Evolutionary conservation across 495 filamentous ascomycete genomes (phyloP).

Genomic region (Talaromyces trachyspermus): DNA sequence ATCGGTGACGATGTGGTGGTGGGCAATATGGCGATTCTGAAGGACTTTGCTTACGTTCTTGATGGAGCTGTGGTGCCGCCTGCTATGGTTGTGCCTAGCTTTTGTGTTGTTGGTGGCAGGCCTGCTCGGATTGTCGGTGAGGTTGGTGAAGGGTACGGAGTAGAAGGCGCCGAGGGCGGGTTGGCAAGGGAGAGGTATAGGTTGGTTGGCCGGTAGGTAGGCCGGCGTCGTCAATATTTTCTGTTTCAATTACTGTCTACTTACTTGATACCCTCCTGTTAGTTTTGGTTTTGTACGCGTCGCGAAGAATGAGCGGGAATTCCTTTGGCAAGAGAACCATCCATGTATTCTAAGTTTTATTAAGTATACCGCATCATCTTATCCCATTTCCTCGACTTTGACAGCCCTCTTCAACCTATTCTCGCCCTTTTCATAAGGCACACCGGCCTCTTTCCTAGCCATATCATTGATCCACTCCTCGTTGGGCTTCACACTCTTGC

Average conservation of each 20-base stretch:
- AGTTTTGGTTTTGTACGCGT: too few relatives aligned
- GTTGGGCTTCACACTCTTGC: conserved; percentile 40
- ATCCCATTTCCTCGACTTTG: conserved; percentile 26
- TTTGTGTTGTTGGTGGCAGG: conserved; percentile 73
- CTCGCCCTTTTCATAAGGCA: conserved; percentile 52
- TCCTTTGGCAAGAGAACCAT: too few relatives aligned
- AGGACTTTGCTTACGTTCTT: conserved; percentile 72
- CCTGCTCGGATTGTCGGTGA: conserved; percentile 81
- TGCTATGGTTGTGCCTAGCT: conserved; percentile 87
- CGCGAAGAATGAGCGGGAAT: too few relatives aligned
- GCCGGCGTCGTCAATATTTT: too few relatives aligned
- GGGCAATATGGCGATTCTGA: conserved; percentile 80
- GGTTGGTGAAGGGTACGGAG: conserved; percentile 70
- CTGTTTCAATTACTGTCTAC: too few relatives aligned
- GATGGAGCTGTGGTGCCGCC: conserved; percentile 74
- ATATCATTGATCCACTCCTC: conserved; percentile 71
- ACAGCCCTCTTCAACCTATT: conserved; percentile 46
- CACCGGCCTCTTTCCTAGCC: conserved; percentile 60
- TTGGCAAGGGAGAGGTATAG: conserved; percentile 42
- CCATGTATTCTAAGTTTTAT: too few relatives aligned
- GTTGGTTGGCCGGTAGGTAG: conserved; percentile 29
- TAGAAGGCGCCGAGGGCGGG: conserved; percentile 41
- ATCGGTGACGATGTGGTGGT: conserved; percentile 68
- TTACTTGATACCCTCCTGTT: conserved; percentile 9
- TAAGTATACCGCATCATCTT: background rate